These are phyloP conservation scores for Salicornia ramosissima DNA, from an alignment of 148 eudicot species.

Conservation along the genomic window DNA sequence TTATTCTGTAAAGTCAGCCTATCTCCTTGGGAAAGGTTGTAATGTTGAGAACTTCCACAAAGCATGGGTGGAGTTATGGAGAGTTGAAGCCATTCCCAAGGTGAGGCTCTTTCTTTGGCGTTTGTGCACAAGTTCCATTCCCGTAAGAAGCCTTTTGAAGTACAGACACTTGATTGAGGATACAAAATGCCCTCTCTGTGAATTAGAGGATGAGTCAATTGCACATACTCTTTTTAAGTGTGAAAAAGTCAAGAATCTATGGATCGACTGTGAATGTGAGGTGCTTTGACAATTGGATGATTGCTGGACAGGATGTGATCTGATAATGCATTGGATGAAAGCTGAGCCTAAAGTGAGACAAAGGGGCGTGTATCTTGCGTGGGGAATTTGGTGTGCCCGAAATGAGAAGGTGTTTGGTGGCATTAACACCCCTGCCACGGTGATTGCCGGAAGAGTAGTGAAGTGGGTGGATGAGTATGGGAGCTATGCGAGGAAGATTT, in stretches of 20 bases:
- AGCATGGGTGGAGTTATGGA: not conserved
- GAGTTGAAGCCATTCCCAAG: not conserved
- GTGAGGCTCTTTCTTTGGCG: not conserved
- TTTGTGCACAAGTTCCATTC: not conserved
- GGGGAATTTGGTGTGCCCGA: no score
- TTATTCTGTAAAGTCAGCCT: not conserved
- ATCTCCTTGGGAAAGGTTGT: not conserved
- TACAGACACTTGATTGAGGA: not conserved
- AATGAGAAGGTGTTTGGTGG: no score
- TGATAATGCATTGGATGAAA: no score
- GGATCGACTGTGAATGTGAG: not conserved
- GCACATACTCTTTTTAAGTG: no score
- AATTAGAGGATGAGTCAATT: not conserved
- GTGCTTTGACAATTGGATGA: accelerated
- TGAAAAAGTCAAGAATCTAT: no score
- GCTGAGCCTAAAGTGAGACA: no score
- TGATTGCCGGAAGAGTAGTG: no score
- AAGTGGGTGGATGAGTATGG: no score
- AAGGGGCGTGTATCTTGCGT: no score
- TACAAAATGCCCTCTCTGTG: not conserved
- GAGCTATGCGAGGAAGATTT: no score
- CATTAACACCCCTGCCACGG: no score
- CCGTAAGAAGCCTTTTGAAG: not conserved
- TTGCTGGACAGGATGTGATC: no score
- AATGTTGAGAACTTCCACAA: not conserved